Base-by-base conservation (phyloP, 805 yeast species). In the Metschnikowia drakensbergensis region DNA sequence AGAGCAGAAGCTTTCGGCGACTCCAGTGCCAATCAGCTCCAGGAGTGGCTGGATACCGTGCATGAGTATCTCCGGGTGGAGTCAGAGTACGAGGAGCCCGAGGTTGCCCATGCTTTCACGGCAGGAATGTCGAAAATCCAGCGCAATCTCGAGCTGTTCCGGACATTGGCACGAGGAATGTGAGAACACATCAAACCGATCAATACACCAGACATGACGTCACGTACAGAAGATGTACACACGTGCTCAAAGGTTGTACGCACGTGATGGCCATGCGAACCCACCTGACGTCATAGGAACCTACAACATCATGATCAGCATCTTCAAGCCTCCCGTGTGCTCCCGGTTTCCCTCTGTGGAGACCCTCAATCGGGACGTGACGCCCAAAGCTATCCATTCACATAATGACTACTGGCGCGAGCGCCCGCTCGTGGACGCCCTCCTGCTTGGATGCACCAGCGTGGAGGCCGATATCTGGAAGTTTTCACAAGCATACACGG, bases 381-480 rank as follows among this genome's bases (percentile, higher is more conserved):
- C 68, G 37, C 63, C 69, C 46, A 74, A 71, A 48, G 71, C 72
- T 5, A 68, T 83, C 25, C 89, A 84, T 59, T 81, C 87, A 0
- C 89, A 84, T 59, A 84, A 84, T 58, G 88, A 84, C 60, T 84
- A 84, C 62, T 81, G 86, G 84, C 66, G 88, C 57, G 50, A 59
- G 3, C 57, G 67, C 4, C 88, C 88, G 0, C 66, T 84, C 3
- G 71, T 78, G 45, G 84, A 82, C 50, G 88, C 88, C 0, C 60
- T 79, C 32, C 62, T 69, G 17, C 60, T 74, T 9, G 90, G 88
- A 2, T 72, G 78, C 33, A 69, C 71, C 37, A 78, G 85, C 42
- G 71, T 83, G 1, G 90, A 84, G 63, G 83, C 84, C n/a, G 90
- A 84, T 57, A 74, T 82, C 13, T 83, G 85, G 86, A 64, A 59